These are phyloP conservation scores for Exophiala phaeomuriformis DNA, from an alignment of 2,329 filamentous ascomycete genomes.

Conservation along the genomic window DNA sequence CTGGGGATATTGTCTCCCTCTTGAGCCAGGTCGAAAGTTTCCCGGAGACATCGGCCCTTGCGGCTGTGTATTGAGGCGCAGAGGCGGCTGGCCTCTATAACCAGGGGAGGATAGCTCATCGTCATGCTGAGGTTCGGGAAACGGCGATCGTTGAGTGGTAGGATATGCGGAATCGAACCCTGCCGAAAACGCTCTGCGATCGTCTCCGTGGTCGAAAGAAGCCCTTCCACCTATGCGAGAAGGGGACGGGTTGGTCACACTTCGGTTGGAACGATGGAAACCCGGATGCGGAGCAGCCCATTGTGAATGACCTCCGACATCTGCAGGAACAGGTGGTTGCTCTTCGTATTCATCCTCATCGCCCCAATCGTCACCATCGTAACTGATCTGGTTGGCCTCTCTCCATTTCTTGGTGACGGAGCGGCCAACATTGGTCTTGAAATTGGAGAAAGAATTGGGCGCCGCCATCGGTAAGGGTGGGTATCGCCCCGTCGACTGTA, in stretches of 20 bases:
- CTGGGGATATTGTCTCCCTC: constrained; percentile 19
- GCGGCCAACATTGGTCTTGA: constrained; percentile 79
- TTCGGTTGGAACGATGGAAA: constrained; percentile 15
- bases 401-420: constrained; percentile 93
- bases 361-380: constrained; percentile 93
- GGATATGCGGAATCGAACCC: constrained; percentile 24
- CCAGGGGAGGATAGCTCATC: constrained; percentile 2
- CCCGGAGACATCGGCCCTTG: constrained; percentile 13
- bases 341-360: constrained; percentile 53
- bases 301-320: constrained; percentile 7
- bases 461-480: constrained; percentile 9
- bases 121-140: constrained; percentile 24
- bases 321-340: constrained; percentile 28
- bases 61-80: constrained; percentile 22
- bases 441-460: constrained; percentile 43
- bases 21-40: constrained; percentile 25
- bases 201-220: constrained; percentile 26
- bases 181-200: constrained; percentile 22
- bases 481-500: not conserved
- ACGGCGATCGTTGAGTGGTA: constrained; percentile 17
- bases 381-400: constrained; percentile 75
- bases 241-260: constrained; percentile 38
- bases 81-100: constrained; percentile 15
- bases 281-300: constrained; percentile 14
- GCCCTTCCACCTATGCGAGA: constrained; percentile 15